phyloP scores from a whole-genome alignment of 257 asterid species.

The Forsythia suspensa region DNA sequence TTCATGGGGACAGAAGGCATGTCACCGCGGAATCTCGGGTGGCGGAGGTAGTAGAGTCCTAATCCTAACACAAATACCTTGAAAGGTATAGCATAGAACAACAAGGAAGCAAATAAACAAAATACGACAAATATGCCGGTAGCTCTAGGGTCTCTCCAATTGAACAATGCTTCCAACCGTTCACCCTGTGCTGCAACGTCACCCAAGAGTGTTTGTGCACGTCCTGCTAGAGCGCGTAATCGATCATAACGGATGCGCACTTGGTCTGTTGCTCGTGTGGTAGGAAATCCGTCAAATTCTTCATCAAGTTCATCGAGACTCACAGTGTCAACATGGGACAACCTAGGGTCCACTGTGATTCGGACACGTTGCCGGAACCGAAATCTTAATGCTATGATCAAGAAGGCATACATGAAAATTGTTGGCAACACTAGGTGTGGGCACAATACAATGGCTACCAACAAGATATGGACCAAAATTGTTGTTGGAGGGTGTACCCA shows the following conservation, averaged over 20 bases:
- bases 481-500: conserved; percentile 82
- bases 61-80: conserved; percentile 60
- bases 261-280: conserved; percentile 56
- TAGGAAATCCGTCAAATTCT: conserved; percentile 81
- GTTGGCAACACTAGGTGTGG: conserved; percentile 77
- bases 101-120: conserved; percentile 62
- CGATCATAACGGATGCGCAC: conserved; percentile 66
- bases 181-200: conserved; percentile 92
- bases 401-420: conserved; percentile 68
- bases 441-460: conserved; percentile 63
- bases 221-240: conserved; percentile 74
- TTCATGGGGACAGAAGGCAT: conserved; percentile 82
- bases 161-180: conserved; percentile 81
- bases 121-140: conserved; percentile 68
- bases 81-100: conserved; percentile 69
- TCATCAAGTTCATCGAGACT: conserved; percentile 82
- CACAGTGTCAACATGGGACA: conserved; percentile 64
- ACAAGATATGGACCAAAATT: conserved; percentile 55
- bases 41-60: conserved; percentile 79
- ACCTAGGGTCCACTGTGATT: conserved; percentile 58
- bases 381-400: conserved; percentile 51
- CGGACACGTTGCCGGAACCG: conserved; percentile 56
- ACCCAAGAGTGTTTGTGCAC: conserved; percentile 82
- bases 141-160: conserved; percentile 90
- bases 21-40: conserved; percentile 82